These are phyloP conservation scores for Zanthoxylum bungeanum DNA, from an alignment of 345 rosid species.

Conservation along the genomic window DNA sequence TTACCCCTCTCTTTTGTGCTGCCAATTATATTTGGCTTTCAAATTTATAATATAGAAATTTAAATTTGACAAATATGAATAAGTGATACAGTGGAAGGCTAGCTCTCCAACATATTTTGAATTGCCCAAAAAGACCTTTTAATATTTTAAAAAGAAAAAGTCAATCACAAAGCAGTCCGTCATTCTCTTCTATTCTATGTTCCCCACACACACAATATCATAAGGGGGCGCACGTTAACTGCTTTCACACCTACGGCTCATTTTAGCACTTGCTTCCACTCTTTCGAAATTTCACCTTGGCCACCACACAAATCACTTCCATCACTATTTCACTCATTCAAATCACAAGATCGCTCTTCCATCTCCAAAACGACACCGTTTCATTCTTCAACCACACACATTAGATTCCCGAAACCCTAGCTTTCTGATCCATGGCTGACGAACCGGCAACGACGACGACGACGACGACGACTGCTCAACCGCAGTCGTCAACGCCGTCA, in stretches of 20 bases:
- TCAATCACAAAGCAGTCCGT: not conserved
- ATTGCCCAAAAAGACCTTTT: not conserved
- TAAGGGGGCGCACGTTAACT: not conserved
- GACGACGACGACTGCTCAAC: conserved; percentile 8
- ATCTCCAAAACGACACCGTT: not conserved
- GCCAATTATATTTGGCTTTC: no score
- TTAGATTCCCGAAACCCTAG: conserved; percentile 22
- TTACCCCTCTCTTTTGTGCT: no score
- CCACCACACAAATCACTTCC: not conserved
- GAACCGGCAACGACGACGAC: conserved; percentile 20
- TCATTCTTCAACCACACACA: not conserved
- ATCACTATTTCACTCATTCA: not conserved
- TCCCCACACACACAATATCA: not conserved
- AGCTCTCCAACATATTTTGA: no score
- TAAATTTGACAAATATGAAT: no score
- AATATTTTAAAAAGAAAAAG: not conserved
- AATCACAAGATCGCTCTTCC: not conserved
- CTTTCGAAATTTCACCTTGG: not conserved
- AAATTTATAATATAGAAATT: no score
- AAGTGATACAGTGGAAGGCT: no score
- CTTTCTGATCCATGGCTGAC: conserved; percentile 31
- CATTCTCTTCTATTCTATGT: not conserved
- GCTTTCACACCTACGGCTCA: not conserved
- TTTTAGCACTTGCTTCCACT: not conserved
- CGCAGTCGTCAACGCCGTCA: conserved; percentile 8